Base-by-base conservation (phyloP, 495 filamentous ascomycete genomes). In the Amphirosellinia nigrospora region DNA sequence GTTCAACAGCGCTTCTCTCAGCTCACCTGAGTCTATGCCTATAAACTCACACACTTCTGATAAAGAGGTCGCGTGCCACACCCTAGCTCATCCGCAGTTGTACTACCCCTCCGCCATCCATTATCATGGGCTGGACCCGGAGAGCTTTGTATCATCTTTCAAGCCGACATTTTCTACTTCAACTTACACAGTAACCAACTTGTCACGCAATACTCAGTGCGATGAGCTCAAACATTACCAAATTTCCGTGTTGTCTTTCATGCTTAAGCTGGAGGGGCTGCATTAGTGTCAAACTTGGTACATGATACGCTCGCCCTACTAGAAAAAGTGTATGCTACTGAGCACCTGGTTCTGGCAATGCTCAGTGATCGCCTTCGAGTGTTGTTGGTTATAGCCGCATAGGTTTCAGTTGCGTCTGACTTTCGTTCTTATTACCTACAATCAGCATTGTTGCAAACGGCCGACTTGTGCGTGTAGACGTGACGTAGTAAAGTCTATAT, bases 21-120 rank as follows among this genome's bases (percentile, higher is more conserved):
- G 34, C 56, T 26, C 56, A 60, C n/a, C 56, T 60, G 36, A 60
- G 36, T 60, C 53, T 8, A 60, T 61, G 23, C 58, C 36, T 41
- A 13, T 6, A 16, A 41, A 7, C 58, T 21, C 58, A 61, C 11
- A 34, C 36, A 38, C 32, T 60, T 60, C 11, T 10, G 26, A 13
- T 15, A 39, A 15, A 7, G 4, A 41, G 56, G 21, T 50, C 48
- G 45, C 63, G 46, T 53, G 45, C 48, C 48, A 43, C 64, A 58
- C 26, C 34, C 36, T 46, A 7, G 63, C 11, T 41, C 43, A 34
- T 64, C 23, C 34, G 23, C 9, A 39, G 53, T 21, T 34, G 13
- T 30, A 39, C 46, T 39, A 19, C 32, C 30, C 30, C 62, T 34
- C 30, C 1, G 45, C 32, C 46, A 53, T 34, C 56, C 34, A 34